phyloP scores from a whole-genome alignment of 2,329 filamentous ascomycete genomes.

The Mollisiaceae sp. region DNA sequence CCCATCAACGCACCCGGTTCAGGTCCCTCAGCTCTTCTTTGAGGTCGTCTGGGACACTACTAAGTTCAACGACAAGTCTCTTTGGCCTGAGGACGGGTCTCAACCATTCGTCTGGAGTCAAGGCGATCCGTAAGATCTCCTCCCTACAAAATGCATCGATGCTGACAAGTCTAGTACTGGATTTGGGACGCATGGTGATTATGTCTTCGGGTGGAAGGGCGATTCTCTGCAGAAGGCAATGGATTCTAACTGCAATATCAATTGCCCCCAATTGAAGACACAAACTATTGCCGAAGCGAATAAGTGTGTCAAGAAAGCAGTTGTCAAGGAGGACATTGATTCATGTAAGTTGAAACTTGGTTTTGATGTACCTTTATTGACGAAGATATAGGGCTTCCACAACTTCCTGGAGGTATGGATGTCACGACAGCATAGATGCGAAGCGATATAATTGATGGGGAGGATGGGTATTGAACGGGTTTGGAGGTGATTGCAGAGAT shows the following conservation, averaged over 20 bases:
- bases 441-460: neutral
- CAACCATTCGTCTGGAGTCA: slow-evolving; percentile 50
- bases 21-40: slow-evolving; percentile 20
- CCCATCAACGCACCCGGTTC: slow-evolving; percentile 15
- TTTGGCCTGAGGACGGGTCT: slow-evolving; percentile 51
- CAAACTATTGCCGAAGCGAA: slow-evolving; percentile 53
- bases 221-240: slow-evolving; percentile 55
- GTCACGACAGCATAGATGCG: neutral
- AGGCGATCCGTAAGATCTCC: slow-evolving; percentile 44
- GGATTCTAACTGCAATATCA: slow-evolving; percentile 48
- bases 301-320: slow-evolving; percentile 51
- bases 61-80: slow-evolving; percentile 30
- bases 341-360: slow-evolving; percentile 47
- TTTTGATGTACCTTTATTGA: neutral
- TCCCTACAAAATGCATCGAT: neutral
- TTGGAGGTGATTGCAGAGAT: neutral
- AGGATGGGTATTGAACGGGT: neutral
- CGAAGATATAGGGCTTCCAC: neutral
- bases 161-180: slow-evolving; percentile 42
- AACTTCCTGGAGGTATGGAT: neutral
- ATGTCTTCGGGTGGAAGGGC: slow-evolving; percentile 57
- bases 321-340: slow-evolving; percentile 54
- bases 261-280: slow-evolving; percentile 51
- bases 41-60: slow-evolving; percentile 18
- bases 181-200: slow-evolving; percentile 55